These are phyloP conservation scores for Epithele typhae DNA, from an alignment of 768 basidiomycete species.

Conservation along the genomic window DNA sequence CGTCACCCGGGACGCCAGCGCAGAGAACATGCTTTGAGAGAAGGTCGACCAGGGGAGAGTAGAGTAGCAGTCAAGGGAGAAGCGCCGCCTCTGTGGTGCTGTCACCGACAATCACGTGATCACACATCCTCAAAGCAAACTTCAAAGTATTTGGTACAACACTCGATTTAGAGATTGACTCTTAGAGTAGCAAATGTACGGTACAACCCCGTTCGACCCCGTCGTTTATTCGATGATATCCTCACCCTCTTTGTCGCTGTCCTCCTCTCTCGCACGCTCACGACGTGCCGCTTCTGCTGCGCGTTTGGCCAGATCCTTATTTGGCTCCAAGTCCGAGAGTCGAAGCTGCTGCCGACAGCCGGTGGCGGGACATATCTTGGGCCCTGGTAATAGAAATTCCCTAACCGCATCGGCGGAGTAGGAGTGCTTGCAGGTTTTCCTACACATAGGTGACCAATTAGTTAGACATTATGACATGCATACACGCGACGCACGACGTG, in stretches of 20 bases:
- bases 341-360: constrained; percentile 65
- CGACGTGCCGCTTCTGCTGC: constrained; percentile 58
- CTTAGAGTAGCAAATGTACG: too few relatives aligned
- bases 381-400: constrained; percentile 46
- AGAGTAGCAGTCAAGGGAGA: too few relatives aligned
- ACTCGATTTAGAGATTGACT: too few relatives aligned
- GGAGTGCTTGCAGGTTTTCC: constrained; percentile 71
- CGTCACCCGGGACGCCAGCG: neutral
- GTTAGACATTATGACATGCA: neutral
- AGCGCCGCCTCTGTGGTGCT: too few relatives aligned
- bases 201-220: too few relatives aligned
- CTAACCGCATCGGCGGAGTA: constrained; percentile 72
- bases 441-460: constrained; percentile 27
- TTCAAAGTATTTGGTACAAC: too few relatives aligned
- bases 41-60: too few relatives aligned
- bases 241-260: constrained; percentile 31
- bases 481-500: constrained; percentile 63
- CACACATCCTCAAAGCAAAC: too few relatives aligned
- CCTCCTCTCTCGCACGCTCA: constrained; percentile 32
- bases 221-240: constrained; percentile 49
- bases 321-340: constrained; percentile 42
- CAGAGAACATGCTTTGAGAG: constrained; percentile 3
- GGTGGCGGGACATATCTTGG: constrained; percentile 61
- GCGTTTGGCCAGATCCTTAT: constrained; percentile 59
- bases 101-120: too few relatives aligned